phyloP scores from a whole-genome alignment of 352 stramenopile genomes.

The Phytophthora foliorum region DNA sequence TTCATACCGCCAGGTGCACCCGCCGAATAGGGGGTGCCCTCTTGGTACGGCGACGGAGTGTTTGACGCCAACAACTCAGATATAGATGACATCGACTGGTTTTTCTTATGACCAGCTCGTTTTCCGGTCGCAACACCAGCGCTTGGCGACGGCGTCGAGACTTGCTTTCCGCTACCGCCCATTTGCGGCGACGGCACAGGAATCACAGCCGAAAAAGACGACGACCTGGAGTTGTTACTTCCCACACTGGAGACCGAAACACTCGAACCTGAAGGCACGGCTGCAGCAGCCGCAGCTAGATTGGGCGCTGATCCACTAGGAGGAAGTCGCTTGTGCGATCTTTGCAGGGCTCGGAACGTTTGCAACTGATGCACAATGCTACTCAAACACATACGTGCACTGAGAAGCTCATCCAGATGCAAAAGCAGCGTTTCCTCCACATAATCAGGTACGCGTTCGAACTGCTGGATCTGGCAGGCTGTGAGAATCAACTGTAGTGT shows the following conservation, averaged over 20 bases:
- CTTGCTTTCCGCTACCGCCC: slow-evolving; percentile 43
- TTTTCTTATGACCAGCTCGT: slow-evolving; percentile 87
- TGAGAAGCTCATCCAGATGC: slow-evolving; percentile 83
- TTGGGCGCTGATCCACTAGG: slow-evolving; percentile 43
- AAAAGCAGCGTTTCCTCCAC: slow-evolving; percentile 70
- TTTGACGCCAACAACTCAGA: slow-evolving; percentile 81
- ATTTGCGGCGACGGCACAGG: slow-evolving; percentile 40
- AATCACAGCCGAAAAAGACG: slow-evolving; percentile 47
- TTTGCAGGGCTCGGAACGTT: slow-evolving; percentile 72
- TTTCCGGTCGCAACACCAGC: slow-evolving; percentile 51
- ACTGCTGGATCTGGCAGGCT: slow-evolving; percentile 83
- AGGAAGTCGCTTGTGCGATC: slow-evolving; percentile 46
- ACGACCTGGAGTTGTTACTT: slow-evolving; percentile 50
- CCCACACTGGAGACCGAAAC: slow-evolving; percentile 42
- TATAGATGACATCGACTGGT: slow-evolving; percentile 91
- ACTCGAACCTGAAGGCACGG: slow-evolving; percentile 36
- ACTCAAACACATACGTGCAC: slow-evolving; percentile 76
- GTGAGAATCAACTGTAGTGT: slow-evolving; percentile 77
- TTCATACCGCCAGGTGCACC: slow-evolving; percentile 53
- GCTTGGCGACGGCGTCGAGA: slow-evolving; percentile 43
- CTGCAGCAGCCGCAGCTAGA: slow-evolving; percentile 20
- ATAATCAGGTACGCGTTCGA: slow-evolving; percentile 80
- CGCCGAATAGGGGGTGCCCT: slow-evolving; percentile 47
- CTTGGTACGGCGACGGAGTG: slow-evolving; percentile 67
- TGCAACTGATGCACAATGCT: slow-evolving; percentile 79